Evolutionary conservation across 352 stramenopile species (phyloP).

Genomic region (Globisporangium polare): DNA sequence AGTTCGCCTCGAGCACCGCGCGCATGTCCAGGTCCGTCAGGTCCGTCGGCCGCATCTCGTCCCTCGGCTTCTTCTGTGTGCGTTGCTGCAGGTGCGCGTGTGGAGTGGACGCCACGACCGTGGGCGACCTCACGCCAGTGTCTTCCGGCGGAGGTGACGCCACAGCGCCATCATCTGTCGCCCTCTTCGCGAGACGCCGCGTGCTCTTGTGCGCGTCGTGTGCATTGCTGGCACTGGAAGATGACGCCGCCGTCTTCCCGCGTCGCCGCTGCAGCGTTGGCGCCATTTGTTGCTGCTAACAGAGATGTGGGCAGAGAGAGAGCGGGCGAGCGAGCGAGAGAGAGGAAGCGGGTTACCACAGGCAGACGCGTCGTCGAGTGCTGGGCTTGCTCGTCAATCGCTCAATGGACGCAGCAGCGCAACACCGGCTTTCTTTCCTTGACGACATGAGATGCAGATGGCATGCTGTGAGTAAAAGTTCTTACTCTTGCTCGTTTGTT

Average conservation of each 20-base stretch:
- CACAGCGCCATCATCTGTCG: too few species aligned
- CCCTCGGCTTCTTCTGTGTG: background rate
- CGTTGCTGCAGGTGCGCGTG: background rate
- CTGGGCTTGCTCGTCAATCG: background rate
- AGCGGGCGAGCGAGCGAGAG: too few species aligned
- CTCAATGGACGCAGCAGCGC: background rate
- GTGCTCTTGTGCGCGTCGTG: background rate
- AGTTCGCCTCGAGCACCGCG: conserved; percentile 11
- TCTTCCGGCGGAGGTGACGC: too few species aligned
- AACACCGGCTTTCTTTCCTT: background rate
- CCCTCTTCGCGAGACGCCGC: background rate
- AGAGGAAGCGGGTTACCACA: background rate
- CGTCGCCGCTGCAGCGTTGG: background rate
- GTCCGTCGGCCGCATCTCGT: conserved; percentile 26
- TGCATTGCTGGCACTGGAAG: background rate
- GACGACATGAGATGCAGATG: background rate
- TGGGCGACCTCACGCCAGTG: too few species aligned
- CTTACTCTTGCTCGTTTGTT: too few species aligned
- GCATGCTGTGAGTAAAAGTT: too few species aligned
- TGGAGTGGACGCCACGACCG: background rate
- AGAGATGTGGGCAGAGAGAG: too few species aligned
- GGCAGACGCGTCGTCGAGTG: background rate
- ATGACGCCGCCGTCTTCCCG: background rate
- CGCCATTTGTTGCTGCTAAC: background rate
- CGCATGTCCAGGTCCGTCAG: conserved; percentile 28